Percentiles rank a stretch among this genome's conserved stretches.
Evolutionary conservation across 1,139 yeast genomes (phyloP).

Genomic region (Geotrichum fermentans): DNA sequence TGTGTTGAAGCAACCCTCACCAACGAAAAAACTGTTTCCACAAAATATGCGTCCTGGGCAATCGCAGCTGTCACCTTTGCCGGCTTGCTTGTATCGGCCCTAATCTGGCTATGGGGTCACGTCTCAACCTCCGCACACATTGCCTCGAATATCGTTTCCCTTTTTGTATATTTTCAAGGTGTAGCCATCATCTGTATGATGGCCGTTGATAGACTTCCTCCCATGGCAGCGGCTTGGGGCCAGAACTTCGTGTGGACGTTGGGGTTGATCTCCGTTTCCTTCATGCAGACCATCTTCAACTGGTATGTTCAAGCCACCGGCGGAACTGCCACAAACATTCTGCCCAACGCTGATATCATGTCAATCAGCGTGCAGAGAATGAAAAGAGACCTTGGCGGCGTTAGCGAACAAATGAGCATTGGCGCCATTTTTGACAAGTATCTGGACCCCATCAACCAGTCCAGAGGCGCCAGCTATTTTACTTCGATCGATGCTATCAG

Average conservation of each 20-base stretch:
- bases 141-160: conserved; percentile 88
- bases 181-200: conserved; percentile 92
- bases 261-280: conserved; percentile 76
- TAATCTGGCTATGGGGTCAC: conserved; percentile 82
- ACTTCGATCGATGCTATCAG: conserved; percentile 7
- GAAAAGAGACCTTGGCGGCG: conserved; percentile 12
- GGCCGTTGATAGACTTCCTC: conserved; percentile 91
- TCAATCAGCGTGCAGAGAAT: conserved; percentile 77
- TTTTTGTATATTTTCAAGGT: conserved; percentile 89
- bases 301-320: conserved; percentile 99
- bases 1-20: conserved; percentile 86
- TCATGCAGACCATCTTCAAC: conserved; percentile 79
- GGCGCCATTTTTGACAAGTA: conserved; percentile 26
- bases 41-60: conserved; percentile 94
- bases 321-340: conserved; percentile 72
- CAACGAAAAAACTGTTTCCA: conserved; percentile 92
- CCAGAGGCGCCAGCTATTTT: neutral
- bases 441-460: conserved; percentile 21
- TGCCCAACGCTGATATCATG: conserved; percentile 51
- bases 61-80: conserved; percentile 87
- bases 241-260: conserved; percentile 96
- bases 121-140: conserved; percentile 93
- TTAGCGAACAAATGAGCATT: neutral
- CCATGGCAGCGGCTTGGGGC: conserved; percentile 97
- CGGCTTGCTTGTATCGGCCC: conserved; percentile 82